These are phyloP conservation scores for Talaromyces sp. DNA, from an alignment of 2,329 filamentous ascomycete genomes.

Conservation along the genomic window DNA sequence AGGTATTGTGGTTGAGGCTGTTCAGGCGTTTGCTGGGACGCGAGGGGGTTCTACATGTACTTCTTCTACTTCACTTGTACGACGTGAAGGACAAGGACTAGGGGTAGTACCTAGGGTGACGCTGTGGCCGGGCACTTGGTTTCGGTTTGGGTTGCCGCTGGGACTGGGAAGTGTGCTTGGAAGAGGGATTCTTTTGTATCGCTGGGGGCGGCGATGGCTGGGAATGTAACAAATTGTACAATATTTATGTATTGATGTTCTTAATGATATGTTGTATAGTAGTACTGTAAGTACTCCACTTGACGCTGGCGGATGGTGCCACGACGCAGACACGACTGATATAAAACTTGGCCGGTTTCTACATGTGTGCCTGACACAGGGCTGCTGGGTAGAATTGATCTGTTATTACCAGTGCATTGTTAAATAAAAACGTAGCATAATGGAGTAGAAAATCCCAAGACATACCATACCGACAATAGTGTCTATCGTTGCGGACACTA, in stretches of 20 bases:
- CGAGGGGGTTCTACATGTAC: constrained; percentile 6
- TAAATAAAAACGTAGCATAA: not conserved
- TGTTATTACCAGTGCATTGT: too few relatives aligned
- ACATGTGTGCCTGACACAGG: not conserved
- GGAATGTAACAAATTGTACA: too few relatives aligned
- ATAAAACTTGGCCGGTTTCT: not conserved
- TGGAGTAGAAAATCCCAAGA: too few relatives aligned
- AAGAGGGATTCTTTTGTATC: constrained; percentile 15
- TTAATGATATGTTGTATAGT: not conserved
- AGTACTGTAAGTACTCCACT: too few relatives aligned
- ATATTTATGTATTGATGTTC: not conserved
- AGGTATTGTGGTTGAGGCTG: constrained; percentile 33
- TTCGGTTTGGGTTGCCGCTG: constrained; percentile 19
- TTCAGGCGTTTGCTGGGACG: constrained; percentile 21
- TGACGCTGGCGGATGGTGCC: not conserved
- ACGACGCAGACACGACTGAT: not conserved
- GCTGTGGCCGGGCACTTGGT: constrained; percentile 15
- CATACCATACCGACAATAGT: too few relatives aligned
- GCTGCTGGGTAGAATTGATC: not conserved
- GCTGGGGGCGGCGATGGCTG: constrained; percentile 13
- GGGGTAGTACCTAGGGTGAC: not conserved
- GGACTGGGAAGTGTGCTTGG: constrained; percentile 18
- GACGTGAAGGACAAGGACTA: too few relatives aligned
- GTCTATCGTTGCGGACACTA: not conserved
- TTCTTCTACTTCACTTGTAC: not conserved